These are phyloP conservation scores for Aspergillus sp. DNA, from an alignment of 2,329 filamentous ascomycete genomes.

Conservation along the genomic window DNA sequence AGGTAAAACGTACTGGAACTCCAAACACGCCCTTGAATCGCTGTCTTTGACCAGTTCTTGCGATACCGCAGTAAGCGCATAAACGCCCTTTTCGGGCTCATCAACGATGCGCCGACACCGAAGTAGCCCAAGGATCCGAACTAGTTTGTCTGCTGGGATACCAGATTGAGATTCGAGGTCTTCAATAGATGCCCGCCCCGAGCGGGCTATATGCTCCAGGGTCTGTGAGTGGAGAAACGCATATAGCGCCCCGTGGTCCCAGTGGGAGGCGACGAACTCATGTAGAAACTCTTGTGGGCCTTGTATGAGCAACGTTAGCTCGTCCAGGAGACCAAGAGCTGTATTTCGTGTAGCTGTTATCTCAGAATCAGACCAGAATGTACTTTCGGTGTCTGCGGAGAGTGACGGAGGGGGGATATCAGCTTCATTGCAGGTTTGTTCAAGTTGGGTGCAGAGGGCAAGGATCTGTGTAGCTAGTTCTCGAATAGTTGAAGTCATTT, in stretches of 20 bases:
- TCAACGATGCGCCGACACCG: background rate
- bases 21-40: background rate
- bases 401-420: background rate
- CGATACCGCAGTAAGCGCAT: background rate
- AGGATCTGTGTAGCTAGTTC: background rate
- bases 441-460: background rate
- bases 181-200: background rate
- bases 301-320: background rate
- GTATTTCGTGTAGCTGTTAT: background rate
- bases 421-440: background rate
- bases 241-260: conserved; percentile 4
- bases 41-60: background rate
- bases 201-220: background rate
- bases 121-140: background rate
- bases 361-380: background rate
- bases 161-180: background rate
- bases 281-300: background rate
- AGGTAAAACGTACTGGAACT: background rate
- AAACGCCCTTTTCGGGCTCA: background rate
- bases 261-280: background rate
- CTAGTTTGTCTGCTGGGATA: background rate
- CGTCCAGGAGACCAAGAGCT: background rate
- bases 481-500: background rate
- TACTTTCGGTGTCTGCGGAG: background rate
- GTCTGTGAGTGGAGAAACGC: background rate